phyloP scores from a whole-genome alignment of 257 asterid genomes.

The Forsythia viridissima region DNA sequence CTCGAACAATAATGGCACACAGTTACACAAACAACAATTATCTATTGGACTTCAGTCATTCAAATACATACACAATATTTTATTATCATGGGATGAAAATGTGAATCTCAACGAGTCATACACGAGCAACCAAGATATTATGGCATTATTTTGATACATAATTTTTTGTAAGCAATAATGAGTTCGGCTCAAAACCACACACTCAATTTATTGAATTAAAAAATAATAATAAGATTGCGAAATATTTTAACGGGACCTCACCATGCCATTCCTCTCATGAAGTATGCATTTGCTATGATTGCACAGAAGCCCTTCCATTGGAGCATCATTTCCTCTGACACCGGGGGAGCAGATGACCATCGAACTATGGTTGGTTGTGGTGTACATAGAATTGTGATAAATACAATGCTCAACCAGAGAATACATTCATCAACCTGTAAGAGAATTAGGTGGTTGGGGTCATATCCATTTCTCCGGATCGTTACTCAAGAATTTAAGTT shows the following conservation, averaged over 20 bases:
- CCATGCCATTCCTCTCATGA: constrained; percentile 98
- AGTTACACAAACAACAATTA: too few species aligned
- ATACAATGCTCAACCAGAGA: constrained; percentile 83
- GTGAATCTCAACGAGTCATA: too few species aligned
- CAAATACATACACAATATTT: too few species aligned
- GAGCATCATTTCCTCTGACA: constrained; percentile 60
- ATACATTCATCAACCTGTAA: constrained; percentile 89
- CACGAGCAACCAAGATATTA: too few species aligned
- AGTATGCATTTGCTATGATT: constrained; percentile 92
- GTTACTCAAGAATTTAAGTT: not conserved
- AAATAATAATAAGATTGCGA: not conserved
- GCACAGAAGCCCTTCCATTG: constrained; percentile 97
- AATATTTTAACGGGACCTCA: constrained; percentile 29
- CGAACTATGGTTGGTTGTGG: constrained; percentile 95
- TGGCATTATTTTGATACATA: too few species aligned
- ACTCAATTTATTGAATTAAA: not conserved
- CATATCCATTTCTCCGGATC: not conserved
- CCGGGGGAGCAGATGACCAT: constrained; percentile 90
- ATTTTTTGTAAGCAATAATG: not conserved
- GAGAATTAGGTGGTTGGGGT: not conserved
- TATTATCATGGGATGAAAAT: too few species aligned
- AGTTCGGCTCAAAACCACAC: not conserved
- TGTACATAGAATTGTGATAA: constrained; percentile 88
- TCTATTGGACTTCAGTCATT: too few species aligned
- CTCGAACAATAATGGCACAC: too few species aligned